Conservation (phyloP, 116 monocot genomes). For the Dioscorea cayenensis region DNA sequence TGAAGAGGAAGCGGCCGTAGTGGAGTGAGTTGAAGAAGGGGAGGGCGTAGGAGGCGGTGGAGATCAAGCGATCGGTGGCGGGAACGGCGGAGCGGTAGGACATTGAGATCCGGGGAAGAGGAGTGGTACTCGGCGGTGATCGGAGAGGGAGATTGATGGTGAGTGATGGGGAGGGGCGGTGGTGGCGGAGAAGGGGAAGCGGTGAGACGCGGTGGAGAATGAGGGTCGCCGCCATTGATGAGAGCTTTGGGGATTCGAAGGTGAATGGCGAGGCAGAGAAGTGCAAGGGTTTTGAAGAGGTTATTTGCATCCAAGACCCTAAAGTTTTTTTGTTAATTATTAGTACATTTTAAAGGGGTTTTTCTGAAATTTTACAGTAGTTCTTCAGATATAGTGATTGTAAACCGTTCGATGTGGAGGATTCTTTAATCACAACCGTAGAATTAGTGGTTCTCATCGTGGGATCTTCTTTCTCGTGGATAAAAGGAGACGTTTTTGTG, state of each 20-base stretch:
- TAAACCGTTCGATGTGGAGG: no score
- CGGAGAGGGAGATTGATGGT: conserved; percentile 14
- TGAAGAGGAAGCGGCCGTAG: conserved; percentile 76
- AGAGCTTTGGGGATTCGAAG: neutral
- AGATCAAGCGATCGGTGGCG: conserved; percentile 59
- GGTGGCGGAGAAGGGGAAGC: conserved; percentile 9
- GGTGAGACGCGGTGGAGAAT: conserved; percentile 53
- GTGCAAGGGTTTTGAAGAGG: neutral
- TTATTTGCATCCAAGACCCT: neutral
- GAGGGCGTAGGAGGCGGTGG: conserved; percentile 66
- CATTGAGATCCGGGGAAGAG: conserved; percentile 13
- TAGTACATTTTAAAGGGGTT: no score
- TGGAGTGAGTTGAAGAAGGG: conserved; percentile 78
- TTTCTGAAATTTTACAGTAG: no score
- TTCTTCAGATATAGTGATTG: no score
- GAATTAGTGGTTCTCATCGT: no score
- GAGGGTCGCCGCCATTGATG: conserved; percentile 25
- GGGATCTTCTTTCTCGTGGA: no score
- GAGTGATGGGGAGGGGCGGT: conserved; percentile 3
- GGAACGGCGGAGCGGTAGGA: conserved; percentile 43
- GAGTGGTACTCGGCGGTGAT: neutral
- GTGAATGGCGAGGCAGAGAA: neutral
- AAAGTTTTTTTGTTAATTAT: neutral
- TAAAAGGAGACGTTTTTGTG: no score
- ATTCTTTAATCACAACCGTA: no score